Base-by-base conservation (phyloP, 2,329 filamentous ascomycete genomes). In the Aureobasidium namibiae region DNA sequence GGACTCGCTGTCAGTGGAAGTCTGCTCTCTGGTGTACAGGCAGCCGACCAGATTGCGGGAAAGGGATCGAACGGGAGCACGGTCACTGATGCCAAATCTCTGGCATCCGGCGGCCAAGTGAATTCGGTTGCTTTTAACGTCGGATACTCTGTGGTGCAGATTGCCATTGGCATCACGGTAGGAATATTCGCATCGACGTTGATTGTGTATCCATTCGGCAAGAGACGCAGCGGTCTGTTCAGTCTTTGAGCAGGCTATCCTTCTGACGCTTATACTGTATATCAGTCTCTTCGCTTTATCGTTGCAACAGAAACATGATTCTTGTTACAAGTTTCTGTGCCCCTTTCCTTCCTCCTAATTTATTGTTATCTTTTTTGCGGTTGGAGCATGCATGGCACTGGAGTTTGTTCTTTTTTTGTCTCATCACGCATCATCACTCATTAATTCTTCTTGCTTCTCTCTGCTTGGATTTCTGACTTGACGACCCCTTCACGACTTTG, bases 1-100 rank as follows among this genome's bases (percentile, higher is more conserved):
- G 83, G 82, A 1, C 72, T 86, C 2, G 80, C 82, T 2, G 82
- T 83, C 1, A 78, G 75, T 56, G 83, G 83, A 1, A 79, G 76
- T 14, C 68, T 86, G 18, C 76, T 86, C 1, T 75, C 77, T 0
- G 82, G 83, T 14, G 74, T 86, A 45, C 77, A 77, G 10, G 79
- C 76, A 3, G 82, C 83, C 0, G 76, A 84, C 62, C 76, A 83
- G 63, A 81, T 83, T 63, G 77, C 74, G 9, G 63, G 66, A 18
- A 69, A 67, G 38, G 62, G 75, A 61, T 74, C 74, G 0, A 80
- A 78, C 24, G 72, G 65, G 6, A 73, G 76, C 2, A 75, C 74
- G 21, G 79, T 74, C 0, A 67, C 76, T 10, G 74, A 73, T 60
- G 71, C 56, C 18, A 67, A 67, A 10, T 65, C 65, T 2, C 66